Evolutionary conservation across 345 rosid genomes (phyloP), one percentile per base, ranked within the genome.

Genomic region (Stellera chamaejasme): DNA sequence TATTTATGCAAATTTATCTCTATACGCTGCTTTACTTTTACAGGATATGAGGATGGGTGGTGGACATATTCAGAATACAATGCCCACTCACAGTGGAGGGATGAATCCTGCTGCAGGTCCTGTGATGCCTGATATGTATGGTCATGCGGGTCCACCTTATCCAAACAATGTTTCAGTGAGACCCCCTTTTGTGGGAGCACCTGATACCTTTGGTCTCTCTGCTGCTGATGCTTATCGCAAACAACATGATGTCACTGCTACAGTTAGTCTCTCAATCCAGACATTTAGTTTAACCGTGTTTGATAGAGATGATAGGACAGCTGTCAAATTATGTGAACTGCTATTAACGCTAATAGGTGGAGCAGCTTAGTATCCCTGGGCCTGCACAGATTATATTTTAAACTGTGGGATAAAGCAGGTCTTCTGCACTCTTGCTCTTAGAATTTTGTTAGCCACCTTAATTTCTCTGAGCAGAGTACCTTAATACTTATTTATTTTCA

Each of bases 171-270:
- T 81, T 62, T 48, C 66, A 56, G 54, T 27, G 62, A 72, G 80
- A 69, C 76, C 82, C 45, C 80, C 88, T n/a, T 66, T 72, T 23
- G 50, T 50, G 57, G 79, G 80, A 63, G 60, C 78, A 50, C 52
- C 77, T 23, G 89, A 82, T 69, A 62, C 64, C 52, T 13, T 66
- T 44, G 69, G 66, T 63, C 71, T 84, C 42, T 79, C 97, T 5
- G 69, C 98, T 43, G 85, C 66, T 61, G 97, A 88, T 67, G 76
- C 59, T 52, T 92, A 88, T 69, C 55, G 90, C 48, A 84, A 77
- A 62, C 88, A 82, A 58, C 97, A 92, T 66, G 97, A 92, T 88
- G 87, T 92, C 66, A 70, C 93, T 52, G 82, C 88, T 58, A 86
- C 77, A 73, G 98, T 92, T 36, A 55, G 86, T 79, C 13, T 32